Conservation (phyloP, 768 basidiomycete species). For the Agaricus sinodeliciosus region DNA sequence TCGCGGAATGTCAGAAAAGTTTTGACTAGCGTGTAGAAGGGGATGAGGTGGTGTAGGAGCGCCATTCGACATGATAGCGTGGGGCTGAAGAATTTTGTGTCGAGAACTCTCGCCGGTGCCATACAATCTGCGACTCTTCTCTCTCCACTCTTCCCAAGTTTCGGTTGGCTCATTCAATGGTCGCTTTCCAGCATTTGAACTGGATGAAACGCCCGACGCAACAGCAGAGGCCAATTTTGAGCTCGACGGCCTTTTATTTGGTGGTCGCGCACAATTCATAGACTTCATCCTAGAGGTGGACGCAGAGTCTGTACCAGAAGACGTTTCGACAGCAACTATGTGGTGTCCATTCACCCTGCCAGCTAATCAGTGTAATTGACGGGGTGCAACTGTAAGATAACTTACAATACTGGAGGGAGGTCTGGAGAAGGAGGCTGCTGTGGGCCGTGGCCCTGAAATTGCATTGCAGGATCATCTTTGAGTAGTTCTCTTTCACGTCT, state of each 20-base stretch:
- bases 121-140: slow-evolving; percentile 15
- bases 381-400: not conserved
- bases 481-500: slow-evolving; percentile 28
- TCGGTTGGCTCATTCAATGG: slow-evolving; percentile 1
- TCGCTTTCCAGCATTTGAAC: not conserved
- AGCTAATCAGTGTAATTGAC: not conserved
- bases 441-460: slow-evolving; percentile 1
- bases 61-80: not conserved
- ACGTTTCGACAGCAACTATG: not conserved
- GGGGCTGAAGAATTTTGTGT: not conserved
- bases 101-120: slow-evolving; percentile 5
- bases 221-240: not conserved
- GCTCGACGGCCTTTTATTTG: not conserved
- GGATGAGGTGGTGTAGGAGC: slow-evolving; percentile 3
- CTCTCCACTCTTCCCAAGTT: slow-evolving; percentile 10
- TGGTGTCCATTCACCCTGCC: not conserved
- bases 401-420: not conserved
- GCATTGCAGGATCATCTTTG: slow-evolving; percentile 53
- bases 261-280: not conserved
- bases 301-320: not conserved
- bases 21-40: slow-evolving; percentile 7
- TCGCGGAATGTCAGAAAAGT: slow-evolving; percentile 5
- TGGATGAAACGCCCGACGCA: not conserved
- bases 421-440: not conserved
- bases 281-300: not conserved